phyloP scores from a whole-genome alignment of 2,329 filamentous ascomycete genomes.

The Aspergillus pseudotamarii region DNA sequence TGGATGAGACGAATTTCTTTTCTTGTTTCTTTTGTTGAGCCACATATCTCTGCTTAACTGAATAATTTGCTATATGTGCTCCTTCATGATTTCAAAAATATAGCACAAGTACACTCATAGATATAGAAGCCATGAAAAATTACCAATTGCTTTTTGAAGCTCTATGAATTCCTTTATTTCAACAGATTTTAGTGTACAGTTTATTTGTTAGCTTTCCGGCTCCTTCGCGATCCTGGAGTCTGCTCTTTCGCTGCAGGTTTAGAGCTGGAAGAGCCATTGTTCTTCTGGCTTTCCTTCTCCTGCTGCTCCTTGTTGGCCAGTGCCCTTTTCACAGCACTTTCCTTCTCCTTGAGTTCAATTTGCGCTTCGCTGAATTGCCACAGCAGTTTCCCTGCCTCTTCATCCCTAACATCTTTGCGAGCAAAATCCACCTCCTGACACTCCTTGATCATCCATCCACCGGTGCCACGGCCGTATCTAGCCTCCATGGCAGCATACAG shows the following conservation, averaged over 20 bases:
- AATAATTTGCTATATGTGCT: slow-evolving; percentile 5
- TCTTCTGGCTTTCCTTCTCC: slow-evolving; percentile 27
- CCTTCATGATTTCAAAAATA: not conserved
- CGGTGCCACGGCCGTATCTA: slow-evolving; percentile 63
- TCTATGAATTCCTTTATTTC: not conserved
- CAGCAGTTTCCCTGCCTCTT: slow-evolving; percentile 76
- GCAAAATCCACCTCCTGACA: slow-evolving; percentile 75
- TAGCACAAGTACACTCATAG: slow-evolving; percentile 1
- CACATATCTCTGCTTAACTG: slow-evolving; percentile 2
- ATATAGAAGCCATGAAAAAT: slow-evolving; percentile 2
- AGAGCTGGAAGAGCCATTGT: slow-evolving; percentile 13
- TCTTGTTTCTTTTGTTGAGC: slow-evolving; percentile 11
- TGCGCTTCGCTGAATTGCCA: slow-evolving; percentile 89
- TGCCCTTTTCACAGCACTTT: slow-evolving; percentile 66
- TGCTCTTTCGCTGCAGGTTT: slow-evolving; percentile 26
- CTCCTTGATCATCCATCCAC: slow-evolving; percentile 82
- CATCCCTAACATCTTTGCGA: slow-evolving; percentile 74
- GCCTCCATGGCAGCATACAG: slow-evolving; percentile 84
- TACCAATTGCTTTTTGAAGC: not conserved
- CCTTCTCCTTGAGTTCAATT: slow-evolving; percentile 79
- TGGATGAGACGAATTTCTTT: slow-evolving; percentile 42
- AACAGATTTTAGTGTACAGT: slow-evolving; percentile 2
- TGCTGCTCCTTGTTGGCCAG: slow-evolving; percentile 57
- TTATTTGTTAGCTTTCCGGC: slow-evolving; percentile 37
- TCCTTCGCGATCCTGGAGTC: slow-evolving; percentile 44